Conservation (phyloP, 2,329 filamentous ascomycete species). For the Trichocomaceae sp. region DNA sequence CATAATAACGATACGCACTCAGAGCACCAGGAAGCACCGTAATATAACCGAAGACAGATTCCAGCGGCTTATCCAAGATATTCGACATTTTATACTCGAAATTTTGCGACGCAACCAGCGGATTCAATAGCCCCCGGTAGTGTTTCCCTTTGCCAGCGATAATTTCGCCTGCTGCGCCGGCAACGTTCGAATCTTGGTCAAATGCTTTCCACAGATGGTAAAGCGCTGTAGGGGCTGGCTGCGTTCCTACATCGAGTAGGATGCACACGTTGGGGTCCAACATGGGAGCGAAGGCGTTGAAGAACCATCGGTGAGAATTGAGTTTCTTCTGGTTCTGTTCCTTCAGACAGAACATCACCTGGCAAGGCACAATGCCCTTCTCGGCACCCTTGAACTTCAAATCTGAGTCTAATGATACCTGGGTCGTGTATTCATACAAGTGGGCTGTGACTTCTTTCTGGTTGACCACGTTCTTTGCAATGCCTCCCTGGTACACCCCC, state of each 20-base stretch:
- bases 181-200: slow-evolving; percentile 94
- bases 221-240: slow-evolving; percentile 79
- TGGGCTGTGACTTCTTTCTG: slow-evolving; percentile 91
- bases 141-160: slow-evolving; percentile 85
- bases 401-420: slow-evolving; percentile 90
- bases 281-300: slow-evolving; percentile 91
- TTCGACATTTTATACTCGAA: slow-evolving; percentile 99
- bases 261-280: slow-evolving; percentile 96
- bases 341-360: slow-evolving; percentile 98
- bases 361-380: slow-evolving; percentile 95
- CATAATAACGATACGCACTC: slow-evolving; percentile 91
- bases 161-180: slow-evolving; percentile 94
- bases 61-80: slow-evolving; percentile 92
- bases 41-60: slow-evolving; percentile 97
- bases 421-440: slow-evolving; percentile 98
- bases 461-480: slow-evolving; percentile 98
- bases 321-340: slow-evolving; percentile 97
- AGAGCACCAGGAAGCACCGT: slow-evolving; percentile 92
- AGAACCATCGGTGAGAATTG: slow-evolving; percentile 98
- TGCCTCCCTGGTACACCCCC: slow-evolving; percentile 96
- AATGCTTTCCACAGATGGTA: slow-evolving; percentile 99
- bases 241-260: slow-evolving; percentile 90
- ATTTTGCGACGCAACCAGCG: slow-evolving; percentile 92
- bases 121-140: slow-evolving; percentile 79
- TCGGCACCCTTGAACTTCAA: slow-evolving; percentile 98